Conservation (phyloP, 805 yeast genomes). For the Wickerhamiella kurtzmanii region DNA sequence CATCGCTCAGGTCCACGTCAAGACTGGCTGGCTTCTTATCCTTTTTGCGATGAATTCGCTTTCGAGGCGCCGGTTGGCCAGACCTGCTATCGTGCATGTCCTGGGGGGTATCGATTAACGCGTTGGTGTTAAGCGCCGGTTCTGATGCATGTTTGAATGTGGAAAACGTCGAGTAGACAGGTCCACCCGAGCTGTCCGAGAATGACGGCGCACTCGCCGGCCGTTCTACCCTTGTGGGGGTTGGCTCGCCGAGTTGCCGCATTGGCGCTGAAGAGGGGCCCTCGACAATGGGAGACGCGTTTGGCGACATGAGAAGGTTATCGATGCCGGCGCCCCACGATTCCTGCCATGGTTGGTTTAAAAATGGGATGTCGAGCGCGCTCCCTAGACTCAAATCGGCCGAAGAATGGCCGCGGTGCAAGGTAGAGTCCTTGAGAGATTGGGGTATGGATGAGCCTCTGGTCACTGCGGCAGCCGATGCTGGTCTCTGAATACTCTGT, state of each 20-base stretch:
- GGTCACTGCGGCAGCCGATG: conserved; percentile 1
- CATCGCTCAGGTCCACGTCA: too few species aligned
- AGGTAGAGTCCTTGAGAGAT: background rate
- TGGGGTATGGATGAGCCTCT: background rate
- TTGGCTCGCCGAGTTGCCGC: background rate
- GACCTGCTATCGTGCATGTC: too few species aligned
- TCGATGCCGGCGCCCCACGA: background rate
- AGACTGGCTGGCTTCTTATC: too few species aligned
- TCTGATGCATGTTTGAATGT: background rate
- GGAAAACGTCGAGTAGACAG: background rate
- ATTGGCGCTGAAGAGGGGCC: background rate
- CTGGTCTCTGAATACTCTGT: conserved; percentile 10
- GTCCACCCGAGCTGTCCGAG: background rate
- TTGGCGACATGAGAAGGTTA: background rate
- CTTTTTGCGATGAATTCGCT: too few species aligned
- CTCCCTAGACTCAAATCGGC: background rate
- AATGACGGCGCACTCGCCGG: background rate
- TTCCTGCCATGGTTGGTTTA: conserved; percentile 5
- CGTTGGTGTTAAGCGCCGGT: too few species aligned
- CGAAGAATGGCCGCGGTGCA: background rate
- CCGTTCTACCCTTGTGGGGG: background rate
- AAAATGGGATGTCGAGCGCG: background rate
- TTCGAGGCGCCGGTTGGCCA: too few species aligned
- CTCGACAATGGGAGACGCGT: background rate
- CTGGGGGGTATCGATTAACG: too few species aligned